A percentile compares a stretch with the other conserved stretches of the same genome.
phyloP scores from a whole-genome alignment of 208 protist species.

The Trypanosoma caninum region DNA sequence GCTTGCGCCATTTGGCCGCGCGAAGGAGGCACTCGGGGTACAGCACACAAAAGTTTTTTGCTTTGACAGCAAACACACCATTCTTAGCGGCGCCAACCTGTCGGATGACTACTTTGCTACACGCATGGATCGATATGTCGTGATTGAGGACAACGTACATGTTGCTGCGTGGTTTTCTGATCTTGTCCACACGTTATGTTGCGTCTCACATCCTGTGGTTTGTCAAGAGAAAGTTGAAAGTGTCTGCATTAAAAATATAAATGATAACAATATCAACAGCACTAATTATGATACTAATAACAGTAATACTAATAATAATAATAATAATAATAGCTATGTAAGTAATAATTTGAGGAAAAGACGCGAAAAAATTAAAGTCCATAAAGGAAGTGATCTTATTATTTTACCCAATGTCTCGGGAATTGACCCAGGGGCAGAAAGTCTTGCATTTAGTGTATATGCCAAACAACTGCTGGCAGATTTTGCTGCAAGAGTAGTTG shows the following conservation, averaged over 20 bases:
- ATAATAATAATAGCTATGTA: conserved; percentile 7
- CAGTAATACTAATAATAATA: conserved; percentile 6
- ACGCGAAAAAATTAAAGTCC: conserved; percentile 19
- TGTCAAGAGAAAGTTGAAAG: conserved; percentile 27
- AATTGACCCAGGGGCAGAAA: conserved; percentile 45
- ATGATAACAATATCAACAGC: conserved; percentile 2
- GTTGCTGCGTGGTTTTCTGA: conserved; percentile 65
- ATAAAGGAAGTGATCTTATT: conserved; percentile 49
- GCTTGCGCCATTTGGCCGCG: conserved; percentile 51
- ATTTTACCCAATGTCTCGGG: conserved; percentile 52
- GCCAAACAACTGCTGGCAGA: conserved; percentile 26
- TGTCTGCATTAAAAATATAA: not conserved
- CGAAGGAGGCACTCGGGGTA: conserved; percentile 85
- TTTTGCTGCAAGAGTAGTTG: conserved; percentile 31
- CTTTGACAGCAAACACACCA: conserved; percentile 82
- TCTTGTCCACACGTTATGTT: conserved; percentile 37
- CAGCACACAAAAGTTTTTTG: conserved; percentile 95
- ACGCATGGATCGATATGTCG: conserved; percentile 92
- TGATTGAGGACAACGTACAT: conserved; percentile 50
- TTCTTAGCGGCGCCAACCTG: conserved; percentile 94
- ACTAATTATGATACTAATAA: not conserved
- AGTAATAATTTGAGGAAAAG: not conserved
- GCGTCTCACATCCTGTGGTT: conserved; percentile 47
- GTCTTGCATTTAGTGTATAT: conserved; percentile 24
- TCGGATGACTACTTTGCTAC: conserved; percentile 93